Base-by-base conservation (phyloP, 768 basidiomycete genomes). In the Podaxis sp. region DNA sequence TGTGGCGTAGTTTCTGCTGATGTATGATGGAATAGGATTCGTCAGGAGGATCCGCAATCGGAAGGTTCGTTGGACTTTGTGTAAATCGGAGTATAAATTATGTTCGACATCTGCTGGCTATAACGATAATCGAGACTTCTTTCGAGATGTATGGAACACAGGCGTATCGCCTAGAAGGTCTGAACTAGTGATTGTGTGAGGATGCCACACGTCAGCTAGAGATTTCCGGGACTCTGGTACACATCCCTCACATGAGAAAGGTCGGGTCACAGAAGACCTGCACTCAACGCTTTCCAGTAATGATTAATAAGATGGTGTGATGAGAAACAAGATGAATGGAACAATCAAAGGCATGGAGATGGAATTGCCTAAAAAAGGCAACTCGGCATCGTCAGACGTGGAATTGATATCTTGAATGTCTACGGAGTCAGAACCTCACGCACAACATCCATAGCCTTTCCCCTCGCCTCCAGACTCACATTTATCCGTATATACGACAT, bases 291-390 rank as follows among this genome's bases (percentile, higher is more conserved):
- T 7, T 4, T 46, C 43, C n/a, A 43, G n/a, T 46, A 46, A 46
- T 4, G 4, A 41, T 5, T 41, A n/a, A n/a, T 15, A 41, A 7
- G 40, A 41, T 15, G 40, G 17, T 24, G 49, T 50, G 24, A 27
- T 50, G 25, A 50, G 49, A 37, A 33, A 37, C 33, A 33, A 8
- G 29, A 54, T 19, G n/a, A 38, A 24, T 38, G 36, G n/a, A 27
- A 38, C 15, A 38, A 29, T 22, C 36, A 25, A 27, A 36, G 22
- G 33, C 22, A 27, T 11, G 25, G 38, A 61, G 37, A 43, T 22
- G 15, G 25, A 38, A 49, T 56, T 62, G 40, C 61, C 61, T 29
- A 40, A 62, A 62, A 62, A 50, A 36, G 61, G 46, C 24, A 62
- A 50, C 61, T 51, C 36, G 54, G 55, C 41, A 55, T 19, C 27